A percentile compares a stretch with the other conserved stretches of the same genome.
Conservation (phyloP, 2,329 filamentous ascomycete species). For the Chaetomiaceae sp. region DNA sequence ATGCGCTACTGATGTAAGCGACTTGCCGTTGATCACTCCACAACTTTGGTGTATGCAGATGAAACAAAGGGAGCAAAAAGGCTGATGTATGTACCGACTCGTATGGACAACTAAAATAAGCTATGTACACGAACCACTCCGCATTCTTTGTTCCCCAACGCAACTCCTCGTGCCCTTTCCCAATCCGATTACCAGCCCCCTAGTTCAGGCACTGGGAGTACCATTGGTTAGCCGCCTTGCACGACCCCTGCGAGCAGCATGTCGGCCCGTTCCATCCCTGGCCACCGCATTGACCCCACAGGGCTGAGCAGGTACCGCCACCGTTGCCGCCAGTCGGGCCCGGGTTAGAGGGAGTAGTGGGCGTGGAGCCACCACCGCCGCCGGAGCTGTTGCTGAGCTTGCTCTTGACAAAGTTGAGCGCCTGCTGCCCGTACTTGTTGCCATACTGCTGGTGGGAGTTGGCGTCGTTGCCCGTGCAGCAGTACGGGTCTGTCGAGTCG, state of each 20-base stretch:
- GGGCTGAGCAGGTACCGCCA: constrained; percentile 18
- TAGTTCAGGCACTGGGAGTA: constrained; percentile 36
- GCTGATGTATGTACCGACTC: not conserved
- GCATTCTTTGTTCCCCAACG: no score
- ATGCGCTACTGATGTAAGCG: no score
- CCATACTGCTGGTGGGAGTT: constrained; percentile 55
- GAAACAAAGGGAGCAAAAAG: no score
- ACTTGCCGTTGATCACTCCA: no score
- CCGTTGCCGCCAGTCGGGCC: not conserved
- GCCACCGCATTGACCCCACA: constrained; percentile 37
- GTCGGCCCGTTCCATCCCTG: constrained; percentile 31
- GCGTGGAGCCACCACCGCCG: constrained; percentile 8
- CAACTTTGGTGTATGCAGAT: no score
- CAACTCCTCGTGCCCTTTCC: no score
- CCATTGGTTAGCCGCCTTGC: constrained; percentile 32
- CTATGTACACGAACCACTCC: constrained; percentile 6
- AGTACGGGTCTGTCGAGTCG: constrained; percentile 57
- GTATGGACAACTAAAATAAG: no score
- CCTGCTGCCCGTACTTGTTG: constrained; percentile 50
- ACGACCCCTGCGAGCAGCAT: constrained; percentile 31
- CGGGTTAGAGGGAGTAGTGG: constrained; percentile 9
- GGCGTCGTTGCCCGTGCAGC: constrained; percentile 54
- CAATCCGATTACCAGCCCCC: no score
- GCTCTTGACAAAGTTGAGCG: constrained; percentile 52
- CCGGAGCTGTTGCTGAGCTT: constrained; percentile 16